Evolutionary conservation across 129 eudicot species (phyloP), one percentile per base, ranked within the genome.

Genomic region (Chrysanthemum lavandulifolium): DNA sequence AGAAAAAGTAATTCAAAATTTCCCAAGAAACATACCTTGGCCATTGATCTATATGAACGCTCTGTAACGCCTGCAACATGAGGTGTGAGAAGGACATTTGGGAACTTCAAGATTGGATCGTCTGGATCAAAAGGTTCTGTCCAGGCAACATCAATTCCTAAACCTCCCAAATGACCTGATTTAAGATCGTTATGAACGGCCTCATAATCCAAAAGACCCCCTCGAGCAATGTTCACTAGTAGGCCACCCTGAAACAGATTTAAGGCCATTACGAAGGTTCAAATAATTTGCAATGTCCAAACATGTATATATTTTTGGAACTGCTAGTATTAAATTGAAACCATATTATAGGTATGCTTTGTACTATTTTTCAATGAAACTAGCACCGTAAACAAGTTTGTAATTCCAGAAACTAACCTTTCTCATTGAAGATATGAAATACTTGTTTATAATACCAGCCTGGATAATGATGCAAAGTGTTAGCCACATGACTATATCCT

Each of bases 111-210:
- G 68, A 94, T 69, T 1, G 91, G 86, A 84, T 94, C 96, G 16
- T 88, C 67, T 0, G 97, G 99, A 78, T 94, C 85, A 74, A 94
- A 86, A 47, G 99, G 97, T 74, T 94, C 99, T 1, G 85, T 81
- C 99, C 99, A 94, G 49, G 99, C 97, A 69, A 94, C 99, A 66
- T 94, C 99, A 21, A 81, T 88, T 19, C 93, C 99, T 79, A 94
- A 68, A 10, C 99, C 99, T 52, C 99, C 99, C 83, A 94, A 81
- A 60, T 94, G 88, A 65, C 99, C 93, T 0, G 91, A 86, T 77
- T 86, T 72, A 55, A 94, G 86, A 54, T 81, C 68, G 23, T 65
- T 43, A 56, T 74, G 45, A 67, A 94, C 90, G 0, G 97, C 91
- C 13, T 90, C 87, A 71, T 90, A 94, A 68, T 90, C 87, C 81